phyloP scores from a whole-genome alignment of 208 protist species.

The Trichomonas tenax region DNA sequence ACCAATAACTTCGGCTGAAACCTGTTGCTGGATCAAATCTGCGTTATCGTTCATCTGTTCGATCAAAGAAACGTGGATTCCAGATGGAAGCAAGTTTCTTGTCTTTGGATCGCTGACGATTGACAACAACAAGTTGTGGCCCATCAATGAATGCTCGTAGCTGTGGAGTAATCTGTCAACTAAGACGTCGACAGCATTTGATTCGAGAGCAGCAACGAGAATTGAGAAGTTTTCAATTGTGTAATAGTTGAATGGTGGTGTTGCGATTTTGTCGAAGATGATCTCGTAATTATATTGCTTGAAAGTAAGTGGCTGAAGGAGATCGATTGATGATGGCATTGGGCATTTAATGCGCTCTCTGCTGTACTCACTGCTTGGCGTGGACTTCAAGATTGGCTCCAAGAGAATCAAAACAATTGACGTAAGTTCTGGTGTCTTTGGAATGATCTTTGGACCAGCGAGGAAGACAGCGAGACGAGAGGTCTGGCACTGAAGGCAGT shows the following conservation, averaged over 20 bases:
- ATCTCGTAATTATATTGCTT: background rate
- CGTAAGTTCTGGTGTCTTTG: background rate
- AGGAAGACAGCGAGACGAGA: background rate
- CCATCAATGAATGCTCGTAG: background rate
- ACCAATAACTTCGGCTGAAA: background rate
- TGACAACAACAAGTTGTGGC: background rate
- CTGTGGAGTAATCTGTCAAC: background rate
- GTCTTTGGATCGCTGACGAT: background rate
- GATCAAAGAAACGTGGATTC: background rate
- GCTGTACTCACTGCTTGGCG: background rate
- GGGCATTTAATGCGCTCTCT: background rate
- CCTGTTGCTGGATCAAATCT: background rate
- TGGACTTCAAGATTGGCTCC: background rate
- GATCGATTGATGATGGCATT: background rate
- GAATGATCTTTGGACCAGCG: background rate
- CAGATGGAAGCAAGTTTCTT: too few relatives aligned
- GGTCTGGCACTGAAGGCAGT: background rate
- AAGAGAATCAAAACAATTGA: background rate
- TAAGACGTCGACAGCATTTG: background rate
- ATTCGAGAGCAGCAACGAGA: background rate
- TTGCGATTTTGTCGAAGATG: background rate
- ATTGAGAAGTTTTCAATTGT: background rate
- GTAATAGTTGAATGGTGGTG: background rate
- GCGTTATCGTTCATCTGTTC: background rate
- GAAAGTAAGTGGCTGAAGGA: background rate